Conservation (phyloP, 768 basidiomycete genomes). For the Tulasnella calospora region DNA sequence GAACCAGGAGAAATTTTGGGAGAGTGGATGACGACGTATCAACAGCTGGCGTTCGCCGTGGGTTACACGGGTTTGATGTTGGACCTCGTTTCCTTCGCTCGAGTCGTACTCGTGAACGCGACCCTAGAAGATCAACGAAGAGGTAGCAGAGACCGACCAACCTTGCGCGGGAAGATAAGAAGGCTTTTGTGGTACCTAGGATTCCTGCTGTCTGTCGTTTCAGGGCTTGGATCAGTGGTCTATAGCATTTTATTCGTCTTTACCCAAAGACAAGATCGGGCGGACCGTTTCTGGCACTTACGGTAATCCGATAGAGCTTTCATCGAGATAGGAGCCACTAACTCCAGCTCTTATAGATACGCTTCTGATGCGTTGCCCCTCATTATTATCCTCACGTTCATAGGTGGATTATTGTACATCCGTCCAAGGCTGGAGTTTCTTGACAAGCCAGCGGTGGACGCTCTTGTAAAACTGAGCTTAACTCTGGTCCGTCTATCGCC, state of each 20-base stretch:
- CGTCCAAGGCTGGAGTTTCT: not conserved
- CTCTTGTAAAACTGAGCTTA: not conserved
- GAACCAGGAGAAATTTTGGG: not conserved
- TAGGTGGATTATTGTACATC: not conserved
- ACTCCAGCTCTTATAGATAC: not conserved
- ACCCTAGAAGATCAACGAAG: not conserved
- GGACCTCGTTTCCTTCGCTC: not conserved
- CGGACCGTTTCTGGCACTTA: not conserved
- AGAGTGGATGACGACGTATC: not conserved
- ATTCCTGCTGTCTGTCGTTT: not conserved
- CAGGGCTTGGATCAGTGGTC: not conserved
- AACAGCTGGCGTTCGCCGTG: not conserved
- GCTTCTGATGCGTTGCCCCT: not conserved
- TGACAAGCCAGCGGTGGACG: not conserved
- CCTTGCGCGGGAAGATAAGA: not conserved
- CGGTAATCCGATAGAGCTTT: not conserved
- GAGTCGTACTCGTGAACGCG: not conserved
- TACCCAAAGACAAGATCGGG: not conserved
- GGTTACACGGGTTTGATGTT: not conserved
- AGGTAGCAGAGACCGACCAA: conserved; percentile 3
- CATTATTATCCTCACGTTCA: not conserved
- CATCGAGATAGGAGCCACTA: not conserved
- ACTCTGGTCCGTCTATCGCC: not conserved
- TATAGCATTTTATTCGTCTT: too few relatives aligned
- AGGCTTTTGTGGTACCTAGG: not conserved